These are phyloP conservation scores for Coemansia sp. DNA, from an alignment of 192 early-diverging fungal genomes.

Conservation along the genomic window DNA sequence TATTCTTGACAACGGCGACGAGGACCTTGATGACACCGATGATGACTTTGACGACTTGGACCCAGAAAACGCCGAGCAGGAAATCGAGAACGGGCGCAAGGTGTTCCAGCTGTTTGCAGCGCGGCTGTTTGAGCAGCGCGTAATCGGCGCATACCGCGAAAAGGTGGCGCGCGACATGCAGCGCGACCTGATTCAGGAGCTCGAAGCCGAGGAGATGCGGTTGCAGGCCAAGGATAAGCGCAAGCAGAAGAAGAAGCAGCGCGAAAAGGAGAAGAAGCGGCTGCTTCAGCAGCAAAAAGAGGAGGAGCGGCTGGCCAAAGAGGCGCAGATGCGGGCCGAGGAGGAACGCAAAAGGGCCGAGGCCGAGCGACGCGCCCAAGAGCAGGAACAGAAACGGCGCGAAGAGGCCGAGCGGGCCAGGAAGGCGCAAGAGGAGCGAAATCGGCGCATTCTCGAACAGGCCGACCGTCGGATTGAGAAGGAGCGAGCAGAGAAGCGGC, in stretches of 20 bases:
- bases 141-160: constrained; percentile 89
- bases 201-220: constrained; percentile 78
- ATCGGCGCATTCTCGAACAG: constrained; percentile 38
- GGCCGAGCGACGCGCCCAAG: constrained; percentile 18
- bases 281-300: constrained; percentile 41
- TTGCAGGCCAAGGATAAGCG: constrained; percentile 58
- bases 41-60: constrained; percentile 63
- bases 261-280: constrained; percentile 56
- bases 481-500: constrained; percentile 19
- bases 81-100: constrained; percentile 86
- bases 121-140: constrained; percentile 95
- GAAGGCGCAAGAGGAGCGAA: constrained; percentile 43
- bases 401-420: constrained; percentile 18
- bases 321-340: constrained; percentile 22
- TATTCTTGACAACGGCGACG: constrained; percentile 54
- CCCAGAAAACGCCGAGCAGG: constrained; percentile 68
- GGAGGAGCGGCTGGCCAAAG: constrained; percentile 31
- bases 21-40: constrained; percentile 60
- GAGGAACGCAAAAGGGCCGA: constrained; percentile 31
- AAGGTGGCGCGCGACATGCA: constrained; percentile 89
- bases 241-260: constrained; percentile 69
- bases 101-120: constrained; percentile 97
- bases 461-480: constrained; percentile 38
- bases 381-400: constrained; percentile 25
- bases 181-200: constrained; percentile 78